Evolutionary conservation across 345 rosid species (phyloP).

Genomic region (Moricandia moricandioides): DNA sequence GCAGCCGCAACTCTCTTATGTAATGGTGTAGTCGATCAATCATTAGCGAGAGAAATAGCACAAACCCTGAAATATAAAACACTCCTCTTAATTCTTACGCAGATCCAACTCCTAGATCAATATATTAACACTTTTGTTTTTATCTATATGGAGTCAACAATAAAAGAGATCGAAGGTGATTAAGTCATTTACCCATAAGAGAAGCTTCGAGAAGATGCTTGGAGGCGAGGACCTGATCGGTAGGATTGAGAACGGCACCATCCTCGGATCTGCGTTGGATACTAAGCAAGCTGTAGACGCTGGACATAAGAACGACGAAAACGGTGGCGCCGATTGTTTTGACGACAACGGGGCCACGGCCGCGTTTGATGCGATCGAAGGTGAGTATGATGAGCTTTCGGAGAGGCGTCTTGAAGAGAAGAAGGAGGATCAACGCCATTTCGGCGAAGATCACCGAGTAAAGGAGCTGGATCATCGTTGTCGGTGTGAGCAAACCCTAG

Average conservation of each 20-base stretch:
- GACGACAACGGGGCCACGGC: slow-evolving; percentile 72
- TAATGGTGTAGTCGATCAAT: slow-evolving; percentile 83
- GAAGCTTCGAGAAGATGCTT: slow-evolving; percentile 77
- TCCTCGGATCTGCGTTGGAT: slow-evolving; percentile 60
- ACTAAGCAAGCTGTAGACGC: slow-evolving; percentile 51
- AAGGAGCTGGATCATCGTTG: slow-evolving; percentile 62
- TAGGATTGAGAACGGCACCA: slow-evolving; percentile 59
- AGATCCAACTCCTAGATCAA: not conserved
- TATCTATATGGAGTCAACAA: not conserved
- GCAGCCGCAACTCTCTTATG: slow-evolving; percentile 70
- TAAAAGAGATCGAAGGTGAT: not conserved
- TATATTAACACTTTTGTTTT: not conserved
- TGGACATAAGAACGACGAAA: slow-evolving; percentile 55
- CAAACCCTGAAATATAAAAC: slow-evolving; percentile 50
- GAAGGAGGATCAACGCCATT: slow-evolving; percentile 59
- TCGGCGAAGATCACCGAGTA: slow-evolving; percentile 59
- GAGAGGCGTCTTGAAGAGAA: slow-evolving; percentile 76
- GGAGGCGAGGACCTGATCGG: slow-evolving; percentile 78
- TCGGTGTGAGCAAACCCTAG: slow-evolving; percentile 29
- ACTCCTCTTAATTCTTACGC: not conserved
- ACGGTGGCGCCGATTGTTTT: slow-evolving; percentile 65
- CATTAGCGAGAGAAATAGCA: slow-evolving; percentile 76
- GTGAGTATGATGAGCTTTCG: slow-evolving; percentile 63
- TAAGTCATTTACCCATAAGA: slow-evolving; percentile 90
- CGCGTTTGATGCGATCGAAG: slow-evolving; percentile 77